Evolutionary conservation across 1,284 basidiomycete species (phyloP), one percentile per base, ranked within the genome.

Genomic region (Cryptococcus floricola): DNA sequence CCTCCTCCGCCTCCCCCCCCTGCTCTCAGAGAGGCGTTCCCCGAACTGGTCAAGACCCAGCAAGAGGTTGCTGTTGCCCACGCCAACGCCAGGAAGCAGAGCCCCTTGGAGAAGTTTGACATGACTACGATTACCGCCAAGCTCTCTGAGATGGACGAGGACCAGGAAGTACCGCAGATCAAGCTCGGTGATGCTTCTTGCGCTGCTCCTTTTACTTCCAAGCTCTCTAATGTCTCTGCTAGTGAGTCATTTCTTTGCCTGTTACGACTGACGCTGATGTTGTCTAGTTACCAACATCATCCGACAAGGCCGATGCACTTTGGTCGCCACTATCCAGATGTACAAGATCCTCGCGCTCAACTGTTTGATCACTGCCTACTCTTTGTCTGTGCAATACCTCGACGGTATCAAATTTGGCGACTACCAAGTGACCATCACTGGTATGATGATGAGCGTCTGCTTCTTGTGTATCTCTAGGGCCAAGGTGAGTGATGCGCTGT

Each of bases 321-420:
- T 97, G 14, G 93, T 97, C 44, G 93, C 93, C 1, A 97, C 93
- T 1, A 89, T 94, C 56, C 94, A 97, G 78, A 97, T 97, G 93
- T 97, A 96, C 85, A 96, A 96, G 81, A 97, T 97, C 65, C 81
- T 97, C 39, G 93, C 93, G 2, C 80, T 96, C 59, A 97, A 97
- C 75, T 96, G 93, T 73, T 81, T 97, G 42, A 97, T 97, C 74
- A 95, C 92, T 3, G 93, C 93, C 34, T 97, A 94, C 79, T 92
- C 89, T 75, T 80, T 97, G 60, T 92, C 89, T 66, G 94, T 97
- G 25, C 92, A 95, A 76, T 96, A 97, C 71, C 81, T 97, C 16
- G 92, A 97, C 63, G 94, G 93, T 27, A 95, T 97, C 82, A 97
- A 97, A 77, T 96, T 92, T 76, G 94, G 94, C 27, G 93, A 97